Conservation (phyloP, 2,329 filamentous ascomycete species). For the Aquanectria penicillioides region DNA sequence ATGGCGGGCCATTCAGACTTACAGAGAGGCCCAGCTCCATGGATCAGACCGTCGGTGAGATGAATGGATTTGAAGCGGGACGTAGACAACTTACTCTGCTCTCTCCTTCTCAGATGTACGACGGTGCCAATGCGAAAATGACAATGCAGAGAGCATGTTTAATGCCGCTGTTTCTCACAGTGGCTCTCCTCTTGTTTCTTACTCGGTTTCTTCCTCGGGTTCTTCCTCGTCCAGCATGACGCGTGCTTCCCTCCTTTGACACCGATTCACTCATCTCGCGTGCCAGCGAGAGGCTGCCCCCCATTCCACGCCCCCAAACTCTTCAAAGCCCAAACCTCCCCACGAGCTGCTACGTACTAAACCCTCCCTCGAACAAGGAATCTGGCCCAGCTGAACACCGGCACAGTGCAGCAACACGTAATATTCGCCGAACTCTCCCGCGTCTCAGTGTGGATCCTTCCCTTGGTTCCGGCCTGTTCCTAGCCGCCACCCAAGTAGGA, state of each 20-base stretch:
- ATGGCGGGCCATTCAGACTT: no score
- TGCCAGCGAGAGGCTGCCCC: neutral
- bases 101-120: no score
- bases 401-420: slow-evolving; percentile 5
- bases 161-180: no score
- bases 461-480: slow-evolving; percentile 14
- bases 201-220: neutral
- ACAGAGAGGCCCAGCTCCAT: neutral
- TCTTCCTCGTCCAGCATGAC: neutral
- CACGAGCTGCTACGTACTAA: no score
- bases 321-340: no score
- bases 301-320: neutral
- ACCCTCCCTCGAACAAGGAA: neutral
- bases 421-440: no score
- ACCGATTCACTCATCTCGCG: neutral
- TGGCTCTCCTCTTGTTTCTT: no score
- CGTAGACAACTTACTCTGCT: neutral
- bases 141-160: no score
- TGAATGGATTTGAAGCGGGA: neutral
- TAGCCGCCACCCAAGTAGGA: no score
- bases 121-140: no score
- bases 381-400: neutral
- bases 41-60: slow-evolving; percentile 4
- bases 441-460: slow-evolving; percentile 3
- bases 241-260: neutral